Evolutionary conservation across 2,329 filamentous ascomycete genomes (phyloP).

Genomic region (Coniochaeta sp.): DNA sequence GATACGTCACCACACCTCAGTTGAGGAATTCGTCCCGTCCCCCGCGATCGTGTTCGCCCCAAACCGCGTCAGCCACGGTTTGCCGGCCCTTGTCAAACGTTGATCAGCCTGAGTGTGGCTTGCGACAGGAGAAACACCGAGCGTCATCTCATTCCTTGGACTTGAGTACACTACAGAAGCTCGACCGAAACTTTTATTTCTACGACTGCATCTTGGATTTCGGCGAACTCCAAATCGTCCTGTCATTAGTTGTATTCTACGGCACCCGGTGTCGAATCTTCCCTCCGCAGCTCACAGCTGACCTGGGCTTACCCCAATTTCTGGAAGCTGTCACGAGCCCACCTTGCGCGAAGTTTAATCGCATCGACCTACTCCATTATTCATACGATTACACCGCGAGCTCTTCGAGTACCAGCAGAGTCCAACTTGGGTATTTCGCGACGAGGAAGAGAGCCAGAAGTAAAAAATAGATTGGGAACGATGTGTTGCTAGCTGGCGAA

Average conservation of each 20-base stretch:
- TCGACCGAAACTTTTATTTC: not conserved
- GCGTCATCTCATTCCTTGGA: not conserved
- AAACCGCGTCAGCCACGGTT: slow-evolving; percentile 1
- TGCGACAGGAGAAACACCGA: not conserved
- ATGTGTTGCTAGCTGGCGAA: not conserved
- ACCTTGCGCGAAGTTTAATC: not conserved
- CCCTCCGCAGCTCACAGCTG: too few relatives aligned
- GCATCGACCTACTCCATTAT: not conserved
- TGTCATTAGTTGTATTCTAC: not conserved
- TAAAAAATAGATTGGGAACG: not conserved
- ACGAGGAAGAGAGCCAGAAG: not conserved
- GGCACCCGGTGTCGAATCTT: not conserved
- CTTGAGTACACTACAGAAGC: not conserved
- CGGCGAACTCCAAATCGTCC: not conserved
- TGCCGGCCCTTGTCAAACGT: not conserved
- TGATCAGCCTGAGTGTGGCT: not conserved
- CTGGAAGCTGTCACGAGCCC: not conserved
- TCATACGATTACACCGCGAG: not conserved
- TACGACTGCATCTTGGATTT: not conserved
- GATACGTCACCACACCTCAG: not conserved
- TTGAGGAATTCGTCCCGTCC: not conserved
- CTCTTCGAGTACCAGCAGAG: not conserved
- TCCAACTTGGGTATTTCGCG: not conserved
- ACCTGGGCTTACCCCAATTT: not conserved
- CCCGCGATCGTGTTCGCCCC: not conserved